Percentiles rank a stretch among this genome's conserved stretches.
phyloP scores from a whole-genome alignment of 139 green algal genomes.

The Eudorina sp. region DNA sequence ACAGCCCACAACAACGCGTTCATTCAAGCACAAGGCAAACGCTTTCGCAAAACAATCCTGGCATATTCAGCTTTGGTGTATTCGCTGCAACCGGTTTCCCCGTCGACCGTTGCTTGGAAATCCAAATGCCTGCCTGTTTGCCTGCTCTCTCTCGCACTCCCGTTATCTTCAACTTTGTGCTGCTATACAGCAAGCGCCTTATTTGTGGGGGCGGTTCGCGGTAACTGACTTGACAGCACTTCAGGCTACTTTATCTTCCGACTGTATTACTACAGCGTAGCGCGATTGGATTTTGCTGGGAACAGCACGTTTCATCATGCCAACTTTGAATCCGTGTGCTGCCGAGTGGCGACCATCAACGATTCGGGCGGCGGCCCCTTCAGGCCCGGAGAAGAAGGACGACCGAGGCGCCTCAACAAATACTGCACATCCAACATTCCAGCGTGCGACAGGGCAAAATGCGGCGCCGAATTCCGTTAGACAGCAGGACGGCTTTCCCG shows the following conservation, averaged over 20 bases:
- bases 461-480: not conserved
- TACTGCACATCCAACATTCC: not conserved
- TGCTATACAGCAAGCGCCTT: slow-evolving; percentile 15
- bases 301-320: not conserved
- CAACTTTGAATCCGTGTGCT: slow-evolving; percentile 21
- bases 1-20: no score
- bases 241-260: no score
- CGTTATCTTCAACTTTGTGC: not conserved
- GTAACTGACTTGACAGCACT: not conserved
- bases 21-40: no score
- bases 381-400: not conserved
- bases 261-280: no score
- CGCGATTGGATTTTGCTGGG: no score
- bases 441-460: no score
- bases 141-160: not conserved
- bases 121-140: not conserved
- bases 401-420: not conserved
- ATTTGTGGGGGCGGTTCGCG: slow-evolving; percentile 11
- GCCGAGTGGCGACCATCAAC: not conserved
- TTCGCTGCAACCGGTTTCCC: no score
- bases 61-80: no score
- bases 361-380: slow-evolving; percentile 9
- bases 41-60: no score
- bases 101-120: no score
- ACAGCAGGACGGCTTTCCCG: slow-evolving; percentile 4